These are phyloP conservation scores for Pichia scutulata DNA, from an alignment of 805 yeast genomes.

Conservation along the genomic window DNA sequence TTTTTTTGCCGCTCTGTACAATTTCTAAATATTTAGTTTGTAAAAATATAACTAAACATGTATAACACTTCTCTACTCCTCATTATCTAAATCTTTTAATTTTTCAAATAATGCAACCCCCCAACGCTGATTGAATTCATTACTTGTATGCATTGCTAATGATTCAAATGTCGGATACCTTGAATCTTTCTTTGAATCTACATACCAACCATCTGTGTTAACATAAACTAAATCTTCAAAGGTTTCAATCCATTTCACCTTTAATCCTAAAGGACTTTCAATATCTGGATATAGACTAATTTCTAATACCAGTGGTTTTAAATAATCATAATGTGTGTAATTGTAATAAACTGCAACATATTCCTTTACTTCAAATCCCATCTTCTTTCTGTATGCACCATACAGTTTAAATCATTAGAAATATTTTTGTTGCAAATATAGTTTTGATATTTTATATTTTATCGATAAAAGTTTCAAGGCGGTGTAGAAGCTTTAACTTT, in stretches of 20 bases:
- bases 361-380: background rate
- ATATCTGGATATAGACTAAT: background rate
- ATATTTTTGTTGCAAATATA: no score
- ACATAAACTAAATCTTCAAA: slow-evolving; percentile 12
- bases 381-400: background rate
- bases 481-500: background rate
- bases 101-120: slow-evolving; percentile 8
- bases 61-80: background rate
- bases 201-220: slow-evolving; percentile 23
- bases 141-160: slow-evolving; percentile 15
- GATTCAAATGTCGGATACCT: slow-evolving; percentile 27
- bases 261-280: background rate
- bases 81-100: slow-evolving; percentile 3
- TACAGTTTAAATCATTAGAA: no score
- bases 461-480: background rate
- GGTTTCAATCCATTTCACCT: slow-evolving; percentile 4
- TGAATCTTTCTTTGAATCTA: background rate
- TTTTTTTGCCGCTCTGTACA: background rate
- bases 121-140: slow-evolving; percentile 16
- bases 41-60: background rate
- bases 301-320: slow-evolving; percentile 3
- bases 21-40: background rate
- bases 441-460: no score
- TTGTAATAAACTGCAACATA: background rate
- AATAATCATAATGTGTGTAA: slow-evolving; percentile 6